Evolutionary conservation across 2,329 filamentous ascomycete species (phyloP), one percentile per base, ranked within the genome.

Genomic region (Dactylellina haptotyla): DNA sequence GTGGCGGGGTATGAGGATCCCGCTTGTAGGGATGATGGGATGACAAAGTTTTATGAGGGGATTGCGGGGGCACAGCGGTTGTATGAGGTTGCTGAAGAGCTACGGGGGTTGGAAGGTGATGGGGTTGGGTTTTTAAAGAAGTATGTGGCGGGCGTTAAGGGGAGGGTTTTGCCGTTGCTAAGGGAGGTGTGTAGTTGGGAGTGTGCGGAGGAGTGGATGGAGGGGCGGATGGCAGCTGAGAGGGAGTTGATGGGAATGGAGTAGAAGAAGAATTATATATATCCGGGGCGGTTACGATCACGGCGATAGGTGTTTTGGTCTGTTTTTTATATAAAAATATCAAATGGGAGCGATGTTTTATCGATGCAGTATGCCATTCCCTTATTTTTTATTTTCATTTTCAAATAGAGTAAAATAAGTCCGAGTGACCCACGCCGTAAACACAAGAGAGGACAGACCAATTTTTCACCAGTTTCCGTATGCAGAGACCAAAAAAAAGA

Each of bases 101-200:
- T n/a, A 6, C 28, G 4, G 20, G 41, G 16, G 25, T 25, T 1
- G 30, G 57, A 18, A 50, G 30, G 43, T 39, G n/a, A n/a, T n/a
- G n/a, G n/a, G n/a, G n/a, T 39, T 39, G 28, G 18, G 28, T 41
- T 57, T 43, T 43, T 41, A 14, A 30, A 41, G 53, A 43, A 9
- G 20, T 50, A 23, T n/a, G 26, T 23, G 39, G 32, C 6, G 32
- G 37, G 14, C 8, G n/a, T 2, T 2, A 23, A 18, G 32, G 18
- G 8, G 1, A 59, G 45, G 12, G 41, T 57, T 8, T 10, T 71
- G 28, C 57, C 66, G 9, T 18, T 71, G 4, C 8, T 71, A n/a
- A 56, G 66, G 43, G 57, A 71, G 18, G 51, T 3, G n/a, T 71
- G 66, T 58, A 71, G 66, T 32, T 71, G 66, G 66, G 66, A 71